Evolutionary conservation across 2,329 filamentous ascomycete genomes (phyloP).

Genomic region (Phialemoniopsis sp.): DNA sequence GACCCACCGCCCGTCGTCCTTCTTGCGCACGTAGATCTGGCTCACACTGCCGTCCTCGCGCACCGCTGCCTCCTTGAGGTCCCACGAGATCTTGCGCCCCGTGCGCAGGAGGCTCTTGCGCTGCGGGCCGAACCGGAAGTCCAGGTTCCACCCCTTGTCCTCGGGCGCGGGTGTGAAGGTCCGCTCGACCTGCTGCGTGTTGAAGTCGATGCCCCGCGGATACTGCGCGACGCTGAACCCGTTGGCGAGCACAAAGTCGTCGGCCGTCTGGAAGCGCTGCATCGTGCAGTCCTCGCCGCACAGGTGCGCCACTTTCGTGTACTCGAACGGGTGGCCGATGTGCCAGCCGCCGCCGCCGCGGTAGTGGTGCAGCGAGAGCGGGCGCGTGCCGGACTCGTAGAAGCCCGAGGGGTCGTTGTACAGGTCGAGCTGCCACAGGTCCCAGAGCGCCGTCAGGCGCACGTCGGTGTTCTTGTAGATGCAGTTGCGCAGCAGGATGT

Average conservation of each 20-base stretch:
- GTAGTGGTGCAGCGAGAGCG: constrained; percentile 61
- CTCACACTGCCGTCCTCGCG: constrained; percentile 41
- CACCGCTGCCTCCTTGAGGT: constrained; percentile 41
- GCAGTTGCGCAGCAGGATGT: constrained; percentile 59
- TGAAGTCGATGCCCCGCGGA: constrained; percentile 39
- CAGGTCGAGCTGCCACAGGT: constrained; percentile 59
- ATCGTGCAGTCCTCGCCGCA: constrained; percentile 59
- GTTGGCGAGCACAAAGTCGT: constrained; percentile 52
- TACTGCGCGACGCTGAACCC: constrained; percentile 59
- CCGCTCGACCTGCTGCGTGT: constrained; percentile 22
- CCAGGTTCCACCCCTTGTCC: constrained; percentile 24
- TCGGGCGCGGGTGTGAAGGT: constrained; percentile 21
- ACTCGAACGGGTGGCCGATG: constrained; percentile 46
- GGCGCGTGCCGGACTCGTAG: constrained; percentile 58
- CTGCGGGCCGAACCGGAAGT: constrained; percentile 23
- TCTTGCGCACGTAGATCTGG: constrained; percentile 49
- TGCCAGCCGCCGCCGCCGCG: constrained; percentile 54
- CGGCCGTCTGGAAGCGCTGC: constrained; percentile 50
- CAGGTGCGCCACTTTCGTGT: constrained; percentile 52
- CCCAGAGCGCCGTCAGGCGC: constrained; percentile 50
- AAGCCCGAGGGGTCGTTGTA: constrained; percentile 58
- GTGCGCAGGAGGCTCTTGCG: constrained; percentile 18
- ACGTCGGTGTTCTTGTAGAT: constrained; percentile 60
- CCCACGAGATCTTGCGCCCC: constrained; percentile 29
- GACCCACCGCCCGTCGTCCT: constrained; percentile 49